These are phyloP conservation scores for Aspergillus calidoustus DNA, from an alignment of 2,329 filamentous ascomycete genomes.

Conservation along the genomic window DNA sequence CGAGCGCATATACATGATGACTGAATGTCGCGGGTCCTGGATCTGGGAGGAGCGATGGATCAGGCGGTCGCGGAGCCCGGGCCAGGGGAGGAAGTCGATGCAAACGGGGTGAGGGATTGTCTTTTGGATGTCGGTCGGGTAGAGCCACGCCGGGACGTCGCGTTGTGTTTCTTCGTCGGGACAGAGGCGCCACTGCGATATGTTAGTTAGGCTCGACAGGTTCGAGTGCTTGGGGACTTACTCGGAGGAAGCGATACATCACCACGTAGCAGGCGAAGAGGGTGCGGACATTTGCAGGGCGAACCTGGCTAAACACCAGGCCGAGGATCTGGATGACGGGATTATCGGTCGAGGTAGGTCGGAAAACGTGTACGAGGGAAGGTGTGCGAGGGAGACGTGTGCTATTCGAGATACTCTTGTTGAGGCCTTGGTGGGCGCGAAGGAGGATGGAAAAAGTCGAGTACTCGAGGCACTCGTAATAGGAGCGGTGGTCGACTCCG, in stretches of 20 bases:
- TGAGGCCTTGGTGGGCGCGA: conserved; percentile 15
- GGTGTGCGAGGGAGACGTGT: conserved; percentile 16
- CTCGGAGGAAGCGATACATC: conserved; percentile 18
- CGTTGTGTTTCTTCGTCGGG: conserved; percentile 20
- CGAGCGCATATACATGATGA: conserved; percentile 17
- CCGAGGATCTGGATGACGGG: conserved; percentile 19
- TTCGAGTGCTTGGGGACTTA: background rate
- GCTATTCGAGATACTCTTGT: conserved; percentile 17
- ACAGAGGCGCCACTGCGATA: conserved; percentile 16
- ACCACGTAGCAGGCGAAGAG: conserved; percentile 17
- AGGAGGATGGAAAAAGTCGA: conserved; percentile 18
- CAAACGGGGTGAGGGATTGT: conserved; percentile 19
- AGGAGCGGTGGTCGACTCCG: conserved; percentile 17
- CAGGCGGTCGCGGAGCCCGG: conserved; percentile 16
- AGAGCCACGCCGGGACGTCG: conserved; percentile 17
- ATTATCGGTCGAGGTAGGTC: conserved; percentile 18
- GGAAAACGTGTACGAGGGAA: conserved; percentile 16
- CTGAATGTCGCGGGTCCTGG: conserved; percentile 13
- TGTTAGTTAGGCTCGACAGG: background rate
- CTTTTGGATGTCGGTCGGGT: conserved; percentile 19
- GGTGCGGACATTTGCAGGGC: conserved; percentile 16
- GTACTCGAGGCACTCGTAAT: conserved; percentile 17
- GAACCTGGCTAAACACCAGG: conserved; percentile 18
- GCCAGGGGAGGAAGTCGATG: conserved; percentile 19
- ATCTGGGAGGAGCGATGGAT: conserved; percentile 5